phyloP scores from a whole-genome alignment of 2,329 filamentous ascomycete species.

The Epichloe typhina region DNA sequence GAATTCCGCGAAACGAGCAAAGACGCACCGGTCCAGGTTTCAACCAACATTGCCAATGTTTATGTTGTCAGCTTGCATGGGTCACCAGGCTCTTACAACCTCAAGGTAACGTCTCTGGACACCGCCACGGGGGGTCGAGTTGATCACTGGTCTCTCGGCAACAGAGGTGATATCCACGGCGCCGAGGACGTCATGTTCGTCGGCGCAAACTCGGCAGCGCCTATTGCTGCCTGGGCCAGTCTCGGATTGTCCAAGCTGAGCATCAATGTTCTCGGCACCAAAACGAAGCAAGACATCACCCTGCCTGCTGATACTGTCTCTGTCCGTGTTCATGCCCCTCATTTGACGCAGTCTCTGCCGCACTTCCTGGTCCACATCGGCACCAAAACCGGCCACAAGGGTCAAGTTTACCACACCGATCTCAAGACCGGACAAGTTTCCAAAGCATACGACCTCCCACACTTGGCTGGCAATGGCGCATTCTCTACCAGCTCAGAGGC shows the following conservation, averaged over 20 bases:
- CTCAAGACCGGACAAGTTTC: constrained; percentile 52
- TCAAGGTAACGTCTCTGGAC: constrained; percentile 66
- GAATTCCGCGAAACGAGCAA: constrained; percentile 56
- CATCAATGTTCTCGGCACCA: constrained; percentile 56
- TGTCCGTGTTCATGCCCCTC: constrained; percentile 61
- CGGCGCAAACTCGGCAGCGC: constrained; percentile 61
- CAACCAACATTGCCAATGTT: constrained; percentile 55
- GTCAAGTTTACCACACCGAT: constrained; percentile 75
- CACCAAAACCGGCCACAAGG: constrained; percentile 59
- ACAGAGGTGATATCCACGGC: constrained; percentile 58
- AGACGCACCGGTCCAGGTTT: constrained; percentile 61
- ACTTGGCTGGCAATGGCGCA: constrained; percentile 53
- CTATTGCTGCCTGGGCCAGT: constrained; percentile 66
- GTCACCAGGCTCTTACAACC: constrained; percentile 54
- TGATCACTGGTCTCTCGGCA: constrained; percentile 57
- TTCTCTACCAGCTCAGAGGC: constrained; percentile 68
- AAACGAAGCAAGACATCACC: constrained; percentile 40
- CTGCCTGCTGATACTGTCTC: constrained; percentile 32
- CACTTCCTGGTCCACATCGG: constrained; percentile 80
- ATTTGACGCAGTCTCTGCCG: constrained; percentile 54
- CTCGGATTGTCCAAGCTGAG: constrained; percentile 47
- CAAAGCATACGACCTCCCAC: constrained; percentile 72
- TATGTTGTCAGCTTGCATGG: constrained; percentile 69
- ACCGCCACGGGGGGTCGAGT: constrained; percentile 58
- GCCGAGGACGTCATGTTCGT: constrained; percentile 58